Percentiles rank a stretch among this genome's conserved stretches.
These are phyloP conservation scores for Septoria linicola DNA, from an alignment of 2,329 filamentous ascomycete genomes.

Conservation along the genomic window DNA sequence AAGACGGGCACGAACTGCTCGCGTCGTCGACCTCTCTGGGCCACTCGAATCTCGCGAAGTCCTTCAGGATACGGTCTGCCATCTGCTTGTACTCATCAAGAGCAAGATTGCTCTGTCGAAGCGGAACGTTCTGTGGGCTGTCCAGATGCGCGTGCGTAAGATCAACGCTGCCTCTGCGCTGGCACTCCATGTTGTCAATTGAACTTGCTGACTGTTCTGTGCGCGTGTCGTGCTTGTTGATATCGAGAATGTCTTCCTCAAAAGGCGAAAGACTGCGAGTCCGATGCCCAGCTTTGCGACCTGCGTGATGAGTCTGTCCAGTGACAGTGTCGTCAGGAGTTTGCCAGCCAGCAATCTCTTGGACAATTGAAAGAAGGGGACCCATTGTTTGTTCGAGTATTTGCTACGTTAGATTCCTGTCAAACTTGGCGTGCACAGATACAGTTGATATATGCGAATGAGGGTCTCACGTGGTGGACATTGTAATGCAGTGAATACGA, in stretches of 20 bases:
- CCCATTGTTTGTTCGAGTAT: not conserved
- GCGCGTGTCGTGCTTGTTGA: too few species aligned
- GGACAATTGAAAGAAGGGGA: not conserved
- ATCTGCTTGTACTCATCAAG: not conserved
- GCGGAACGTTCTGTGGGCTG: too few species aligned
- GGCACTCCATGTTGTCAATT: not conserved
- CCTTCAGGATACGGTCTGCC: constrained; percentile 4
- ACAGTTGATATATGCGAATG: too few species aligned
- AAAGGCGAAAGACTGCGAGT: not conserved
- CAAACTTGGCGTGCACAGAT: too few species aligned
- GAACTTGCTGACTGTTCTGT: too few species aligned
- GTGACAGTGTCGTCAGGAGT: not conserved
- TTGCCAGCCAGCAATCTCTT: not conserved
- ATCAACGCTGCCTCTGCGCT: not conserved
- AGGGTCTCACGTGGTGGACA: too few species aligned
- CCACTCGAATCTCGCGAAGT: constrained; percentile 14
- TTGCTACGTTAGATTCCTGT: not conserved
- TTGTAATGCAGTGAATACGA: too few species aligned
- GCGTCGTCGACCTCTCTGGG: not conserved
- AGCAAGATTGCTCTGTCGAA: not conserved
- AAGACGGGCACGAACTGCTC: not conserved
- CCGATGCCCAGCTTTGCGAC: not conserved
- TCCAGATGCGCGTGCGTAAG: not conserved
- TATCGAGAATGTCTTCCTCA: not conserved
- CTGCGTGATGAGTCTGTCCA: not conserved